Base-by-base conservation (phyloP, 345 rosid species). In the Syzygium aqueum region DNA sequence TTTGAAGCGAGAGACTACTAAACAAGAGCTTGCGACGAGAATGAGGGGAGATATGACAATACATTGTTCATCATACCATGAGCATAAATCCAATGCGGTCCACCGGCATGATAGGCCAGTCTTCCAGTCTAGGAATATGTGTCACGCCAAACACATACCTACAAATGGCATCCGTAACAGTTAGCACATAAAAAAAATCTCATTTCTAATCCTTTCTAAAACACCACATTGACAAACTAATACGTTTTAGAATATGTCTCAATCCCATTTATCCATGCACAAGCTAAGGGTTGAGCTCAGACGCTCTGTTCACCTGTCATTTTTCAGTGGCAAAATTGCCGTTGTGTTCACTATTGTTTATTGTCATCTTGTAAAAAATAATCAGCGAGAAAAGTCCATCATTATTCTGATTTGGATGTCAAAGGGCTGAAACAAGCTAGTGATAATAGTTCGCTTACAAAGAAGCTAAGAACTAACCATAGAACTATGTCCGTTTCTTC, bases 71-170 rank as follows among this genome's bases (percentile, higher is more conserved):
- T 28, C 40, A 49, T 83, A 94, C 96, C 98, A 91, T 91, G 16
- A 94, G 96, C 93, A 89, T 92, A 78, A 95, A 95, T 56, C 98
- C 96, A 59, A 93, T 90, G 88, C 73, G 94, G 53, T 95, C 98
- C 87, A 91, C 95, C 0, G 96, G 96, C 96, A 95, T 94, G 65
- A 93, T 95, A 77, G 96, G 96, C 95, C 95, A 95, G 87, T 95
- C 96, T 91, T 95, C 96, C 88, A 95, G 90, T 53, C 98, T 92
- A 85, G 96, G 96, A 85, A 95, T 87, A 77, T 93, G 94, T 0
- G 98, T 95, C 84, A 94, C 89, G 82, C 96, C 96, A 89, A 95
- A 95, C 21, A 95, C 94, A 67, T 95, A 94, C 95, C 98, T 95
- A 90, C 87, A 87, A 85, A 52, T 5, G 37, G 61, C 16, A 78